A percentile compares a stretch with the other conserved stretches of the same genome.
Conservation (phyloP, 305 asterid species). For the Fraxinus xanthoxyloides region DNA sequence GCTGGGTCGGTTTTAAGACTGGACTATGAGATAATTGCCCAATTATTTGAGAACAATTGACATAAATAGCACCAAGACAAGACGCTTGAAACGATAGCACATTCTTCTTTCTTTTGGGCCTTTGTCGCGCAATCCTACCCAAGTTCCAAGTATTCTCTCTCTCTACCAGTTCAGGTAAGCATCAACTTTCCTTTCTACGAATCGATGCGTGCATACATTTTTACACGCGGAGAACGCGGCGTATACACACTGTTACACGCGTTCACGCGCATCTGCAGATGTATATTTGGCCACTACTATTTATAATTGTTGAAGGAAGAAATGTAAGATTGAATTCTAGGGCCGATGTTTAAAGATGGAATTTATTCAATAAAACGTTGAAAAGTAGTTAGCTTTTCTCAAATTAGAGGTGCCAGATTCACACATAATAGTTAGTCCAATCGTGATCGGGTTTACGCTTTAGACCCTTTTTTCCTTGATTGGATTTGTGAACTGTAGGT, state of each 20-base stretch:
- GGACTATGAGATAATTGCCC: background rate
- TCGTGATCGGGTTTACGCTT: background rate
- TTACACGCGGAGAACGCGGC: background rate
- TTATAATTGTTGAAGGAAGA: background rate
- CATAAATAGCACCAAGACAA: background rate
- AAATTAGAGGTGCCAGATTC: background rate
- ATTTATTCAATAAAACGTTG: background rate
- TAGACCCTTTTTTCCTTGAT: background rate
- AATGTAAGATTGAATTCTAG: background rate
- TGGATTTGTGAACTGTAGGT: background rate
- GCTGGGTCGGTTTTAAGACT: background rate
- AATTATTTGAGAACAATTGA: background rate
- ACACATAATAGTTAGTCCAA: background rate
- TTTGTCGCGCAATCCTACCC: background rate
- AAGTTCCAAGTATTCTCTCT: background rate
- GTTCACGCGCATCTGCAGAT: background rate
- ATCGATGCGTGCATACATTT: slow-evolving; percentile 4
- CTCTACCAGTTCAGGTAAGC: background rate
- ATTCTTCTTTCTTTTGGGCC: background rate
- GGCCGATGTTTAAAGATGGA: background rate
- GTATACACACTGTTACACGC: background rate
- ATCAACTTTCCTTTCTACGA: slow-evolving; percentile 29
- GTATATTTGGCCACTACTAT: background rate
- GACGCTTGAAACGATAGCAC: background rate
- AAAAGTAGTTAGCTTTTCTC: background rate